Base-by-base conservation (phyloP, 2,329 filamentous ascomycete genomes). In the Cladosporium velox region DNA sequence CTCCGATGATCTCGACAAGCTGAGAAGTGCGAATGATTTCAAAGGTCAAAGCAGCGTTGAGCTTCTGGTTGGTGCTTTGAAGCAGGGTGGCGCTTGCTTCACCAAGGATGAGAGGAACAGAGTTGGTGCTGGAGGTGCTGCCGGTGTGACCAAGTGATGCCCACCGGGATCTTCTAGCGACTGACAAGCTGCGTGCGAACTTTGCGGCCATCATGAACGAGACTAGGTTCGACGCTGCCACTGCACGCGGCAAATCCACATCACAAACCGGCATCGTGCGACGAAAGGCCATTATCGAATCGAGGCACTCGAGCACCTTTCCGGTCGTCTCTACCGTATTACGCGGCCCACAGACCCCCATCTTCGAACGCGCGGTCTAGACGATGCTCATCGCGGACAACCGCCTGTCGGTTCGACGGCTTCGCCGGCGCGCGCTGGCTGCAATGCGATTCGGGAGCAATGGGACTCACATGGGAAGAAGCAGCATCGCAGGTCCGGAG, bases 21-120 rank as follows among this genome's bases (percentile, higher is more conserved):
- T 92, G 68, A 86, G 90, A 69, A 75, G 76, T 47, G 88, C 90
- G 11, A 86, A 87, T 71, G 91, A 93, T 77, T 93, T 92, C 79
- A 88, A 87, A 74, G 81, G 81, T 66, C 87, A 87, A 61, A 85
- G 86, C 3, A 83, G 79, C 68, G 70, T 92, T 34, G 82, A 84
- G 5, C 84, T 91, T 73, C 83, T 93, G 51, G 83, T 93, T 38
- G 82, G 86, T 72, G 89, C 90, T 3, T 76, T 93, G 70, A 86
- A 87, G 78, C 90, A 92, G 73, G 90, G 90, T 0, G 85, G 85
- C 4, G 80, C 79, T 6, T 84, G 89, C 67, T 91, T 91, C 74
- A 81, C 82, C 12, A 71, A 74, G n/a, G 84, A 83, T 62, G 85
- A 87, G 72, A 82, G 81, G 78, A 77, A 70, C 70, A 78, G 78